Evolutionary conservation across 371 early-diverging fungal genomes (phyloP).

Genomic region (Rhizopus delemar): DNA sequence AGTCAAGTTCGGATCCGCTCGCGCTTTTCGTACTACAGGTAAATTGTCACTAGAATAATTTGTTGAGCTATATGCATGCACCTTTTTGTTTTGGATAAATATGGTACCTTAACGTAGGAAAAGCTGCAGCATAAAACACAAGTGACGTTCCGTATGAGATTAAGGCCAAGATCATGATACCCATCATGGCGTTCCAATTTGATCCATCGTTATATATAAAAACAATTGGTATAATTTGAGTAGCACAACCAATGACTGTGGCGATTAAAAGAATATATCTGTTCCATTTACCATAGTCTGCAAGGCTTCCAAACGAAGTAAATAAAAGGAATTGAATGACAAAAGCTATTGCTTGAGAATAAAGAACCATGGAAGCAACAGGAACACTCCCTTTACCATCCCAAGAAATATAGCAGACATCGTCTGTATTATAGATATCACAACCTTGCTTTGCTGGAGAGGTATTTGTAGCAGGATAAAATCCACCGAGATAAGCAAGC

Average conservation of each 20-base stretch:
- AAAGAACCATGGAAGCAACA: slow-evolving; percentile 49
- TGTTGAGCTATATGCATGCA: neutral
- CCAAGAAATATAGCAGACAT: slow-evolving; percentile 44
- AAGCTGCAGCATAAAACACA: slow-evolving; percentile 54
- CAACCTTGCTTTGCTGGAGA: slow-evolving; percentile 32
- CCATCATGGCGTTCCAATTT: slow-evolving; percentile 52
- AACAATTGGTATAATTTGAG: slow-evolving; percentile 47
- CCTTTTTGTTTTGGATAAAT: neutral
- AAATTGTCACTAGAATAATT: slow-evolving; percentile 40
- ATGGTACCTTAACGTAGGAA: slow-evolving; percentile 44
- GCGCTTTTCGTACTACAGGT: slow-evolving; percentile 47
- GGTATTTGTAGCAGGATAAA: slow-evolving; percentile 27
- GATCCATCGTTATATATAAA: slow-evolving; percentile 43
- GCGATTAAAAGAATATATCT: slow-evolving; percentile 39
- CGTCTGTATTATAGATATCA: slow-evolving; percentile 27
- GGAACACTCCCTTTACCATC: slow-evolving; percentile 33
- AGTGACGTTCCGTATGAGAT: slow-evolving; percentile 52
- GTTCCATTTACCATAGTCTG: slow-evolving; percentile 53
- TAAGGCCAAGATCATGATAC: slow-evolving; percentile 37
- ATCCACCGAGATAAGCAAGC: slow-evolving; percentile 45
- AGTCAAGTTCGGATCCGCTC: slow-evolving; percentile 31
- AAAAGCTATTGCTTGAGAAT: slow-evolving; percentile 52
- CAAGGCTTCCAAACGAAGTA: slow-evolving; percentile 50
- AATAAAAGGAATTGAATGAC: slow-evolving; percentile 48
- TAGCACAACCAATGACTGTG: slow-evolving; percentile 43